phyloP scores from a whole-genome alignment of 2,329 filamentous ascomycete genomes.

The Phaeophleospora eucalypticola region DNA sequence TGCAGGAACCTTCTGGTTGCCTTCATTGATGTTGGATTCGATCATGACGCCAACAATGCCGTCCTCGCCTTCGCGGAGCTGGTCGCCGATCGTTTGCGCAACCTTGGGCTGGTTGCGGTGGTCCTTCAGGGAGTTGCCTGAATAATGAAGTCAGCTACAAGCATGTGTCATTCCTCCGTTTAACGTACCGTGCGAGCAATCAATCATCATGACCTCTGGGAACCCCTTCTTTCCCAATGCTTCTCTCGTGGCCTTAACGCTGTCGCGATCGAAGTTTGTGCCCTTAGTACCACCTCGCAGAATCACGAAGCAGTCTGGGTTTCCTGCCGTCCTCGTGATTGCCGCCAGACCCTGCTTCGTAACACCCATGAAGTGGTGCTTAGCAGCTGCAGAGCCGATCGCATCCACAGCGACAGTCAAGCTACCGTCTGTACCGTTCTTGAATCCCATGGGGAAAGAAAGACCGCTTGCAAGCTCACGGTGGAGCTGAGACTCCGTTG shows the following conservation, averaged over 20 bases:
- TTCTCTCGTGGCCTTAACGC: conserved; percentile 73
- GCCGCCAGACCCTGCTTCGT: conserved; percentile 96
- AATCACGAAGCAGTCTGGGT: conserved; percentile 97
- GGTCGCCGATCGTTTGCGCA: conserved; percentile 73
- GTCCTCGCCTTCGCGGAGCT: conserved; percentile 81
- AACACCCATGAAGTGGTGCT: conserved; percentile 96
- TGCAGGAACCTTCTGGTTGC: conserved; percentile 69
- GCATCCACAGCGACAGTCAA: conserved; percentile 91
- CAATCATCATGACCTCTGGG: conserved; percentile 89
- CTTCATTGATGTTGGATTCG: conserved; percentile 94
- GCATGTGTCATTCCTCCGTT: conserved; percentile 18
- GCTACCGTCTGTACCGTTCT: conserved; percentile 96
- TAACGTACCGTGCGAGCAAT: conserved; percentile 84
- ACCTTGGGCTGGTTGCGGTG: conserved; percentile 97
- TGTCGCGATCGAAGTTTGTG: conserved; percentile 88
- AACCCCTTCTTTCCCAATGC: conserved; percentile 76
- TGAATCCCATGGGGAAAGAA: conserved; percentile 98
- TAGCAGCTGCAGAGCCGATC: conserved; percentile 74
- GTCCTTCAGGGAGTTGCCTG: conserved; percentile 94
- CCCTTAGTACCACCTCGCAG: conserved; percentile 86
- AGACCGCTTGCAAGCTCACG: conserved; percentile 91
- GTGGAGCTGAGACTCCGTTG: conserved; percentile 94
- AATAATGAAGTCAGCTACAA: neutral
- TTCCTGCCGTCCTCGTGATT: conserved; percentile 88
- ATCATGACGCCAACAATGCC: conserved; percentile 97